A percentile compares a stretch with the other conserved stretches of the same genome.
Conservation (phyloP, 2,329 filamentous ascomycete species). For the Paraconiothyrium brasiliense region DNA sequence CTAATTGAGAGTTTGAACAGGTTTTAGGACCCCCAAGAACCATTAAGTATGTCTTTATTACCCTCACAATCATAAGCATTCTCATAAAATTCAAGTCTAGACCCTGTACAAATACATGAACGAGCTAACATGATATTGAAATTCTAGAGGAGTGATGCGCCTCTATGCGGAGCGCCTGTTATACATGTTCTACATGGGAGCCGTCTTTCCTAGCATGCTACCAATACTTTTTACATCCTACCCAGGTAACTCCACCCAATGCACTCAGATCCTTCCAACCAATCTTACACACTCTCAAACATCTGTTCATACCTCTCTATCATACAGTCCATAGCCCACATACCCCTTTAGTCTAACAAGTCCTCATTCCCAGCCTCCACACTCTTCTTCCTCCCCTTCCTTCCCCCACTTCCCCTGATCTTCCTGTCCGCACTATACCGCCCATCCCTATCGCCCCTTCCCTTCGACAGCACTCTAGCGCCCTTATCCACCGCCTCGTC, state of each 20-base stretch:
- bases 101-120: no score
- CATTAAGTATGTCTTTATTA: no score
- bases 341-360: conserved; percentile 18
- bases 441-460: conserved; percentile 41
- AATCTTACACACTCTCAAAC: background rate
- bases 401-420: conserved; percentile 48
- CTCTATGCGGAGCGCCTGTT: no score
- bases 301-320: background rate
- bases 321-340: background rate
- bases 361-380: conserved; percentile 26
- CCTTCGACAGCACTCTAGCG: background rate
- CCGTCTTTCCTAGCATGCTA: background rate
- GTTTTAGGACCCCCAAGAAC: no score
- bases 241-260: conserved; percentile 3
- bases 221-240: background rate
- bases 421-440: conserved; percentile 45
- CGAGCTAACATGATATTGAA: no score
- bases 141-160: no score
- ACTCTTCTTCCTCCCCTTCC: conserved; percentile 51
- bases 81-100: no score
- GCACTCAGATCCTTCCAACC: background rate
- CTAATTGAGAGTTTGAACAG: no score
- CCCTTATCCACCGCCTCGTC: conserved; percentile 30
- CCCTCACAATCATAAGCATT: no score
- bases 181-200: background rate